phyloP scores from a whole-genome alignment of 108 stramenopile species.

The Nannochloropsis oceanica region DNA sequence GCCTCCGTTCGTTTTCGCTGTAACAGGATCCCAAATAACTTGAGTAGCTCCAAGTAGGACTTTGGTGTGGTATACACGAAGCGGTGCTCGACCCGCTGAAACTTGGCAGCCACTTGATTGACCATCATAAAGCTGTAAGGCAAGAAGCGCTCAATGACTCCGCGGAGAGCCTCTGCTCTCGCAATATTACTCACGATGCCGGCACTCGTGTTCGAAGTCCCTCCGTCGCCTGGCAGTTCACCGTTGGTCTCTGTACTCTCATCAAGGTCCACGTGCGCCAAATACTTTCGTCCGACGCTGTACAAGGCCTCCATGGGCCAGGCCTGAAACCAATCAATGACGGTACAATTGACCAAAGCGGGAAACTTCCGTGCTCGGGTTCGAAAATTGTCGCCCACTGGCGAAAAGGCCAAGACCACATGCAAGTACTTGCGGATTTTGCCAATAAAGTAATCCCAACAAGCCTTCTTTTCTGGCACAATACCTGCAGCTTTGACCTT shows the following conservation, averaged over 20 bases:
- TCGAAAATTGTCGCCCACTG: constrained; percentile 50
- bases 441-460: constrained; percentile 57
- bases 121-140: constrained; percentile 52
- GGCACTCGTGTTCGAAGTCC: background rate
- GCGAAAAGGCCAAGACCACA: constrained; percentile 54
- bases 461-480: constrained; percentile 46
- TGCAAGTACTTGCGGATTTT: constrained; percentile 54
- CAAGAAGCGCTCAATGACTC: constrained; percentile 54
- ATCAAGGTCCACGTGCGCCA: constrained; percentile 36
- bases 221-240: background rate
- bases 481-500: constrained; percentile 49
- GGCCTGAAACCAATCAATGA: constrained; percentile 62
- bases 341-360: constrained; percentile 52
- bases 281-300: constrained; percentile 41
- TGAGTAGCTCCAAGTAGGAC: constrained; percentile 56
- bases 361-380: constrained; percentile 49
- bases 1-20: constrained; percentile 42
- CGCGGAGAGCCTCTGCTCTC: constrained; percentile 24
- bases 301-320: constrained; percentile 51
- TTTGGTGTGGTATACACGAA: constrained; percentile 60
- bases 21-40: constrained; percentile 48
- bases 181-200: background rate
- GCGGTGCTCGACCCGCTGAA: constrained; percentile 40
- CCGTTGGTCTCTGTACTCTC: background rate
- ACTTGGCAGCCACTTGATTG: constrained; percentile 47